These are phyloP conservation scores for Magnaporthales sp. DNA, from an alignment of 2,329 filamentous ascomycete genomes.

Conservation along the genomic window DNA sequence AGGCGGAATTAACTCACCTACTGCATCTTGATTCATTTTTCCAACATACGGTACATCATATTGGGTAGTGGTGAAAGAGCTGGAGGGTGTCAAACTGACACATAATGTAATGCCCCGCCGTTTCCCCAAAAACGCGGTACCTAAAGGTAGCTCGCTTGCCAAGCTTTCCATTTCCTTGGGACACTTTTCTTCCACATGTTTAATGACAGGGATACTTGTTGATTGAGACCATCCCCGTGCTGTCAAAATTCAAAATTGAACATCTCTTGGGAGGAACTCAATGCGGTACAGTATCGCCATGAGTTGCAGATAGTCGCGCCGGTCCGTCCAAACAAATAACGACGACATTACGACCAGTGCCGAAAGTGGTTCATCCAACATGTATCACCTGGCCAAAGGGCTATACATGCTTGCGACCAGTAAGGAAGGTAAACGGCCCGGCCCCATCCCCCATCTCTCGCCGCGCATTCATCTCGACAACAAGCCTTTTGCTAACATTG, in stretches of 20 bases:
- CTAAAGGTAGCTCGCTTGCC: not conserved
- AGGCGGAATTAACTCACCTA: no score
- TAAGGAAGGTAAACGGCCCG: slow-evolving; percentile 66
- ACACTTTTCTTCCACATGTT: not conserved
- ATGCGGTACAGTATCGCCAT: not conserved
- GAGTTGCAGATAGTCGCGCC: not conserved
- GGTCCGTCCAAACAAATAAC: not conserved
- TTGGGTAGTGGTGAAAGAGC: not conserved
- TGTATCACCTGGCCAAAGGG: slow-evolving; percentile 96
- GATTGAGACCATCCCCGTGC: not conserved
- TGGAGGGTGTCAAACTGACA: not conserved
- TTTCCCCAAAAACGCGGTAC: not conserved
- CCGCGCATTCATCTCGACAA: not conserved
- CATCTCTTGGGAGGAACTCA: not conserved
- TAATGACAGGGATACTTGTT: not conserved
- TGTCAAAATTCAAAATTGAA: not conserved
- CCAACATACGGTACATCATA: no score
- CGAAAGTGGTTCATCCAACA: slow-evolving; percentile 25
- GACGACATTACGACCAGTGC: not conserved
- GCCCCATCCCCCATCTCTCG: slow-evolving; percentile 7
- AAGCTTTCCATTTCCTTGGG: not conserved
- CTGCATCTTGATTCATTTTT: no score
- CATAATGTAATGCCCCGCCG: not conserved
- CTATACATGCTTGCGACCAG: slow-evolving; percentile 92
- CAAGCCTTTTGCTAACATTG: not conserved